These are phyloP conservation scores for Paramecium tetraurelia DNA, from an alignment of 73 alveolate genomes.

Conservation along the genomic window DNA sequence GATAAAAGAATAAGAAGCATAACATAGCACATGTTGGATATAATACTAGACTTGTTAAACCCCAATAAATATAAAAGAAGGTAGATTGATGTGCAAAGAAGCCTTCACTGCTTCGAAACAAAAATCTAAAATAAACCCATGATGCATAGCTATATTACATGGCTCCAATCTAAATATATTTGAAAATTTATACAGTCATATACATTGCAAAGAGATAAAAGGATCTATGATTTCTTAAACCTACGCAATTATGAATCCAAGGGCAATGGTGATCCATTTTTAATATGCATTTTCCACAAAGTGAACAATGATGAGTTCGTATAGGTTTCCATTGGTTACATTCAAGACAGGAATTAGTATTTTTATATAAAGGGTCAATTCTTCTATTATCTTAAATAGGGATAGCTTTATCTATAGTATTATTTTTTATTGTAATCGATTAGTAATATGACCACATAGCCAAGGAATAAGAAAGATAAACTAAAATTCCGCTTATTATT, in stretches of 20 bases:
- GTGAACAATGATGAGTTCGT: conserved; percentile 80
- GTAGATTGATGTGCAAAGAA: conserved; percentile 1
- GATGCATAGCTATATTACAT: conserved; percentile 23
- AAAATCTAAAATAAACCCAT: conserved; percentile 21
- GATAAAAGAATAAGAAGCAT: background rate
- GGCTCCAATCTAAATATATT: conserved; percentile 31
- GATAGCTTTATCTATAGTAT: conserved; percentile 1
- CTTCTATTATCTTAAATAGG: conserved; percentile 40
- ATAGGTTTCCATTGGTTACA: conserved; percentile 81
- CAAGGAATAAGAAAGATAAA: background rate
- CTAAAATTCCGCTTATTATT: background rate
- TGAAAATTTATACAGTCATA: conserved; percentile 13
- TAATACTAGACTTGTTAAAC: conserved; percentile 7
- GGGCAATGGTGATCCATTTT: conserved; percentile 90
- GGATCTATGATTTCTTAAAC: conserved; percentile 73
- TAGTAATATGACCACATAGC: conserved; percentile 41
- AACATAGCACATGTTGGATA: conserved; percentile 43
- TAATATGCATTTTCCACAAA: conserved; percentile 69
- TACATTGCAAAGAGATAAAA: conserved; percentile 73
- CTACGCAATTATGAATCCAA: conserved; percentile 84
- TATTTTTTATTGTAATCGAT: conserved; percentile 25
- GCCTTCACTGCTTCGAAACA: background rate
- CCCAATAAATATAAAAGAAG: conserved; percentile 37
- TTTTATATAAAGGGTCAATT: conserved; percentile 45
- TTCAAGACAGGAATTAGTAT: conserved; percentile 5